phyloP scores from a whole-genome alignment of 805 yeast genomes.

The Saturnispora saitoi region DNA sequence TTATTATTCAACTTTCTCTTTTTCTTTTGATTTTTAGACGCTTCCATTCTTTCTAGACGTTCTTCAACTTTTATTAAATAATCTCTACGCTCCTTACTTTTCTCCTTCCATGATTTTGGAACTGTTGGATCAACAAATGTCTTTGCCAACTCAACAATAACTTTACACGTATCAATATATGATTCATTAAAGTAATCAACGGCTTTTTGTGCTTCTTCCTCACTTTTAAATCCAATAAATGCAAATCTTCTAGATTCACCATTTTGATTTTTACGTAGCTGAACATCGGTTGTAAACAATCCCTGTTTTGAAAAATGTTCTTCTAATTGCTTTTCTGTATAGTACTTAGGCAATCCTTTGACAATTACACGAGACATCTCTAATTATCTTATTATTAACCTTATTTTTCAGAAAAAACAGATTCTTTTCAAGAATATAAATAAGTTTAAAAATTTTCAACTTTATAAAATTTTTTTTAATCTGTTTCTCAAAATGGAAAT shows the following conservation, averaged over 20 bases:
- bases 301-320: conserved; percentile 54
- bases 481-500: background rate
- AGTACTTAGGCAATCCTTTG: conserved; percentile 75
- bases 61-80: conserved; percentile 42
- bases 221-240: conserved; percentile 76
- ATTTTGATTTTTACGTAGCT: conserved; percentile 65
- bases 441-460: background rate
- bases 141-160: conserved; percentile 77
- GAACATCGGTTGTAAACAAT: conserved; percentile 64
- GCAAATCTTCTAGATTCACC: conserved; percentile 93
- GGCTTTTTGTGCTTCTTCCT: conserved; percentile 68
- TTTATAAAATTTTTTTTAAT: background rate
- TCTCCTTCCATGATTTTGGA: conserved; percentile 56
- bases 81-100: conserved; percentile 41
- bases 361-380: conserved; percentile 83
- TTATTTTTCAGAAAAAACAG: background rate
- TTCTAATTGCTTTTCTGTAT: conserved; percentile 62
- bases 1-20: conserved; percentile 27
- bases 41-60: conserved; percentile 40
- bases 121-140: conserved; percentile 77
- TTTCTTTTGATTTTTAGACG: conserved; percentile 32
- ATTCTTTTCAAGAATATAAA: background rate
- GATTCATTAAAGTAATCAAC: conserved; percentile 67
- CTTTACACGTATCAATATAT: conserved; percentile 72
- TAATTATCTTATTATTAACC: background rate